Base-by-base conservation (phyloP, 768 basidiomycete genomes). In the Rhizopogon sp. region DNA sequence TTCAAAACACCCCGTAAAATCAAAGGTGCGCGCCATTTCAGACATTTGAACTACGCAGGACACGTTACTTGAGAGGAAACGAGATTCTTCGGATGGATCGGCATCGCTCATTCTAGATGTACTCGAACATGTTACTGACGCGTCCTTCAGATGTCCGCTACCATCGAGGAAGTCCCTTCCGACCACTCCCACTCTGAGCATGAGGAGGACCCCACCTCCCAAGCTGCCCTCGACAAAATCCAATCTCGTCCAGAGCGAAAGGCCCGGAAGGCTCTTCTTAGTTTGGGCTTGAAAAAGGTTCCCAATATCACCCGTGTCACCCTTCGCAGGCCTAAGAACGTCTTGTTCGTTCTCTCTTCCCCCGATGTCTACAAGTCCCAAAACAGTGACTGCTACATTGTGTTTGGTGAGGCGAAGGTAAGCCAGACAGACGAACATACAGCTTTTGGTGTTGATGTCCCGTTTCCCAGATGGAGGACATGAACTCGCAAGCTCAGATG, bases 351-450 rank as follows among this genome's bases (percentile, higher is more conserved):
- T 57, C 81, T 99, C 64, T 84, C 91, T 52, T 78, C 87, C 50
- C 97, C 97, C 39, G 97, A 99, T 60, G 97, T 99, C 52, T 99
- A 90, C 86, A 98, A 98, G 80, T 93, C 91, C 49, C 86, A 89
- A 42, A 94, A 93, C 76, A 93, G 92, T 68, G 97, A 99, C 75
- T 93, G 90, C 74, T 98, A 99, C 80, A 93, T 99, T 69, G 94
- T 99, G 60, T 99, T 98, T 65, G 97, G 97, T 60, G 97, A 98
- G 79, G 95, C 91, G 53, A 93, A 93, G 84, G 88, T 88, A 45
- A 5, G 45, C 16, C 20, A 13, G n/a, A 39, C 20, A n/a, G 37
- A 14, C 14, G 29, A 3, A 20, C 44, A 22, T 35, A 37, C 44
- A 25, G 3, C 5, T 52, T 16, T 41, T 43, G 40, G 20, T 42